phyloP scores from a whole-genome alignment of 1,284 basidiomycete species.

The Coniferiporia weirii region DNA sequence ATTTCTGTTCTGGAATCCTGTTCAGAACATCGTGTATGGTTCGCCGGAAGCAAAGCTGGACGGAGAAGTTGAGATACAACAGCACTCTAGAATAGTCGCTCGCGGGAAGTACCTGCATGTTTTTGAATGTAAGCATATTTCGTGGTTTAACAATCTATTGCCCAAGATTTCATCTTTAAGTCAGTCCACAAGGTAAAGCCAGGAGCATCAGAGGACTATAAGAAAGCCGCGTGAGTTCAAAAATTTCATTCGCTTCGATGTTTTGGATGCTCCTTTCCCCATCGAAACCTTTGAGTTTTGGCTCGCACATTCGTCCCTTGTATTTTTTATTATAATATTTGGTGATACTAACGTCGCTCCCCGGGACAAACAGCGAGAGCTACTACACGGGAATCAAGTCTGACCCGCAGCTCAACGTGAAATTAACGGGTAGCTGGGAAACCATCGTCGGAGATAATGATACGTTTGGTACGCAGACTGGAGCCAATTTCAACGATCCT shows the following conservation, averaged over 20 bases:
- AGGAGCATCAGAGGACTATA: conserved; percentile 74
- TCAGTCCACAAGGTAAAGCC: conserved; percentile 82
- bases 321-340: neutral
- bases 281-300: neutral
- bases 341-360: neutral
- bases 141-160: neutral
- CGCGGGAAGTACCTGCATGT: conserved; percentile 86
- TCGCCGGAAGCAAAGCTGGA: conserved; percentile 81
- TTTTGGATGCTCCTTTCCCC: neutral
- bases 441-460: conserved; percentile 83
- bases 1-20: conserved; percentile 18
- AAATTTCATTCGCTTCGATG: neutral
- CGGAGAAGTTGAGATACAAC: conserved; percentile 68
- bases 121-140: conserved; percentile 65
- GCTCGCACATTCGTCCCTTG: neutral
- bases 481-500: neutral
- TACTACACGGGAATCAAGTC: conserved; percentile 78
- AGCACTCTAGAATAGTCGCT: conserved; percentile 82
- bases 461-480: conserved; percentile 54
- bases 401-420: conserved; percentile 69
- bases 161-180: neutral
- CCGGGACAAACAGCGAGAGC: conserved; percentile 46
- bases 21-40: conserved; percentile 59
- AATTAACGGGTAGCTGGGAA: conserved; percentile 91
- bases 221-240: conserved; percentile 73